Evolutionary conservation across 805 yeast species (phyloP), one percentile per base, ranked within the genome.

Genomic region (Wickerhamomyces mucosus): DNA sequence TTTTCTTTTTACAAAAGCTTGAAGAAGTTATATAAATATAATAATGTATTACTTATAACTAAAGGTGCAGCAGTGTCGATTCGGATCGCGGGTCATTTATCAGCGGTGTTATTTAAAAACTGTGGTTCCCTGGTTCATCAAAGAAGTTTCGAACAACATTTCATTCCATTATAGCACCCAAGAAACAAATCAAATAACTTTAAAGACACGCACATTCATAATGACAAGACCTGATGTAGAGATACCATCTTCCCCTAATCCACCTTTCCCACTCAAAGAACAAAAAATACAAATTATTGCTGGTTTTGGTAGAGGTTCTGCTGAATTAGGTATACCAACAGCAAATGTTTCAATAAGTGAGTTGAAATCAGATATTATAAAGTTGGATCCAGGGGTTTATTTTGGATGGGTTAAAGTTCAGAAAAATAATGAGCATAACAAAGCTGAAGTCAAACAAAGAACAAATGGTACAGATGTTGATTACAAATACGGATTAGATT

Each of bases 271-370:
- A 0, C 61, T 67, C 1, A 15, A 23, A 13, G 57, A 65, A 5
- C 56, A 51, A 12, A 52, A 56, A 28, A 59, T 77, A 11, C 59
- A 61, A 18, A 67, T 82, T 18, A 65, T 77, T 14, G 66, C 88
- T 19, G 98, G 99, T 0, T 92, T 84, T 57, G 99, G 98, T 6
- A 69, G 99, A 33, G 99, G 99, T 0, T 84, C 96, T 0, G 56
- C 92, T 0, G 96, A 85, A 43, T 65, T 92, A 26, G 97, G 97
- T 0, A 80, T 86, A 27, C 98, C 98, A 3, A 92, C 99, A 0
- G 97, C 96, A 6, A 89, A 89, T 48, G 71, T 89, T 5, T 80
- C 84, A 2, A 69, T 82, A 4, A 63, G 60, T 3, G 58, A 64
- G 22, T 59, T 72, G 0, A 37, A 33, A 9, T 14, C 54, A 4